Base-by-base conservation (phyloP, 2,329 filamentous ascomycete genomes). In the Claviceps humidiphila region DNA sequence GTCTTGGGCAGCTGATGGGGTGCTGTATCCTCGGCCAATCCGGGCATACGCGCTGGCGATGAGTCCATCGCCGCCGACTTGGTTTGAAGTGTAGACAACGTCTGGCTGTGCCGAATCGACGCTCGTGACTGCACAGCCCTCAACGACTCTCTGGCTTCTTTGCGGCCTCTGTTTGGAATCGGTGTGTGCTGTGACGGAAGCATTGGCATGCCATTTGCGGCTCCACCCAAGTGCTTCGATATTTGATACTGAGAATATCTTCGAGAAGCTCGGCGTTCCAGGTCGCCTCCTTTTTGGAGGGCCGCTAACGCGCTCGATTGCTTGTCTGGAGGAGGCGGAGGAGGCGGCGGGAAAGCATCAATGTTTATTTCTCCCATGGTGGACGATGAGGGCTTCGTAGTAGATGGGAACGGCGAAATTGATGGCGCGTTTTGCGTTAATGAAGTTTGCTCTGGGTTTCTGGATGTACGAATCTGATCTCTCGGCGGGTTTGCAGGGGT, bases 231-330 rank as follows among this genome's bases (percentile, higher is more conserved):
- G 61, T 95, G 89, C 64, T 96, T 97, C 46, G 89, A 88, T 59
- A 98, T 95, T 63, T 98, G 93, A 65, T 97, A 98, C 51, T 89
- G 87, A 2, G 93, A 97, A 65, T 97, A 98, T 62, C 93, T 78
- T 59, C 91, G 79, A 14, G 93, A 98, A 1, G 93, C 93, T 64
- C 93, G 80, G 63, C 93, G 81, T 69, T 98, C 93, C 49, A 98
- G 72, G 58, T 96, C 90, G 20, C 91, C 91, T 38, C 90, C 90
- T 67, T 89, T 82, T 68, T 97, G 93, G 58, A 98, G 69, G 49
- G 90, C 89, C 48, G 89, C 89, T 50, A 98, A 73, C 5, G 93
- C 93, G 71, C 95, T 94, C 60, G 93, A 87, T 60, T 89, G 83
- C 60, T 87, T 87, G 50, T 89, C 86, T 2, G 67, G 67, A 1